Percentiles rank a stretch among this genome's conserved stretches.
Conservation (phyloP, 768 basidiomycete species). For the Podaxis sp. region DNA sequence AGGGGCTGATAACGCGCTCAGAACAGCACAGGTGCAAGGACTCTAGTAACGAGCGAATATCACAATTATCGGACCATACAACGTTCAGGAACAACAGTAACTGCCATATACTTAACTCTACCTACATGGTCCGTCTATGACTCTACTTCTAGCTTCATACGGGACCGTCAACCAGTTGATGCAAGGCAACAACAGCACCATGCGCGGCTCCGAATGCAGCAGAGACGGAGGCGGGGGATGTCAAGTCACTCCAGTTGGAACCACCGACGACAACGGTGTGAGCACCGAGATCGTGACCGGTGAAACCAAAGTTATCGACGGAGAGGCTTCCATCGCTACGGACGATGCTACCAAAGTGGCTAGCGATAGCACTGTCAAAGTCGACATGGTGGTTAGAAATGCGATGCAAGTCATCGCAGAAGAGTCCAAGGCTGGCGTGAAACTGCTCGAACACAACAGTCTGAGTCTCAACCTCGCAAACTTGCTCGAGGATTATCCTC, state of each 20-base stretch:
- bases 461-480: constrained; percentile 37
- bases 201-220: constrained; percentile 5
- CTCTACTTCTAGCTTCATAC: not conserved
- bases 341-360: constrained; percentile 28
- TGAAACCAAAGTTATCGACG: constrained; percentile 30
- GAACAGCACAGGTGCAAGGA: not conserved
- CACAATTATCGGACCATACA: not conserved
- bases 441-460: constrained; percentile 35
- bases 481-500: constrained; percentile 30
- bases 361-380: constrained; percentile 30
- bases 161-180: not conserved
- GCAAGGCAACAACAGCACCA: not conserved
- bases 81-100: not conserved
- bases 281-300: constrained; percentile 29
- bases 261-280: constrained; percentile 36
- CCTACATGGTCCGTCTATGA: not conserved
- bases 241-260: constrained; percentile 38
- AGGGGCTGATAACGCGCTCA: not conserved
- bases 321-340: constrained; percentile 30
- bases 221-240: constrained; percentile 19
- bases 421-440: constrained; percentile 27
- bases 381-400: constrained; percentile 28
- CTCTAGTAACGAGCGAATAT: not conserved
- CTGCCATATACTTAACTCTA: not conserved
- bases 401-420: constrained; percentile 30